phyloP scores from a whole-genome alignment of 768 basidiomycete species.

The Hygrophoropsis aurantiaca region DNA sequence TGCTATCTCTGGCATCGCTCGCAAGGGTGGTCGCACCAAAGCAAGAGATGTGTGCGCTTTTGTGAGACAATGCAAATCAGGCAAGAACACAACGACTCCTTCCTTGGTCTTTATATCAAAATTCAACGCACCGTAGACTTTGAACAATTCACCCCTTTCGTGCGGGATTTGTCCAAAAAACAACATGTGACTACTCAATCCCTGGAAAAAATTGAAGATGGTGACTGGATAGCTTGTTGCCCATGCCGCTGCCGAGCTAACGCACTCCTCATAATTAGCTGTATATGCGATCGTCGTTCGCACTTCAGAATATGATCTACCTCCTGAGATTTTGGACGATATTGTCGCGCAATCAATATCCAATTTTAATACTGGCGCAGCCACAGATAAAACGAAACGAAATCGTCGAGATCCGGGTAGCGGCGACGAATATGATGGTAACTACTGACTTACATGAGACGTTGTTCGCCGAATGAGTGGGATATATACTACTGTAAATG shows the following conservation, averaged over 20 bases:
- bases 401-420: constrained; percentile 15
- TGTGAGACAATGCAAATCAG: constrained; percentile 73
- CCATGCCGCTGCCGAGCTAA: constrained; percentile 6
- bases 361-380: constrained; percentile 15
- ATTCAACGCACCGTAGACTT: constrained; percentile 52
- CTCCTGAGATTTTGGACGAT: constrained; percentile 67
- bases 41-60: constrained; percentile 67
- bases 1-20: constrained; percentile 80
- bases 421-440: constrained; percentile 27
- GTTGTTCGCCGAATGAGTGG: no score
- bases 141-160: constrained; percentile 69
- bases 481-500: no score
- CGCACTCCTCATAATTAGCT: constrained; percentile 40
- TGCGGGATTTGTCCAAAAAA: constrained; percentile 81
- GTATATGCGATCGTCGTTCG: constrained; percentile 73
- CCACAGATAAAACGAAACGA: constrained; percentile 13
- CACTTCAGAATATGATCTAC: constrained; percentile 70
- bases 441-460: constrained; percentile 10
- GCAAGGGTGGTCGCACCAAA: constrained; percentile 60
- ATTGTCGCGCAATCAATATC: constrained; percentile 56
- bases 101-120: not conserved
- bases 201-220: constrained; percentile 93
- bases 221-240: constrained; percentile 41
- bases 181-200: constrained; percentile 83
- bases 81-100: constrained; percentile 32